A percentile compares a stretch with the other conserved stretches of the same genome.
These are phyloP conservation scores for Fusarium sp. DNA, from an alignment of 2,329 filamentous ascomycete genomes.

Conservation along the genomic window DNA sequence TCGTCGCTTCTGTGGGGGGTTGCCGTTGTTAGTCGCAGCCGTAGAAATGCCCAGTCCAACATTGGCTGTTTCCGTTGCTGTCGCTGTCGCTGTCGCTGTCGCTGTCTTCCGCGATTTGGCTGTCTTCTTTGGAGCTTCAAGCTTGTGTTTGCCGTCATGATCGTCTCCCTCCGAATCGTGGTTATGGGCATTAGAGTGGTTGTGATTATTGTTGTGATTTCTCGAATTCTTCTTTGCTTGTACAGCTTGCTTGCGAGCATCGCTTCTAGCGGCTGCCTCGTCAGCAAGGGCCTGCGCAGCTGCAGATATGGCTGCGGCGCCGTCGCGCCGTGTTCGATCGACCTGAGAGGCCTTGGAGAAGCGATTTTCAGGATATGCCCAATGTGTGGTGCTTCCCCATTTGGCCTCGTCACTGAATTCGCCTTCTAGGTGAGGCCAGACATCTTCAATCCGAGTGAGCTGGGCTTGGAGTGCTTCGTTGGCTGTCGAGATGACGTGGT, in stretches of 20 bases:
- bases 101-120: constrained; percentile 72
- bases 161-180: constrained; percentile 86
- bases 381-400: constrained; percentile 89
- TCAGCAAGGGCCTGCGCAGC: constrained; percentile 81
- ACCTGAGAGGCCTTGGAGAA: constrained; percentile 70
- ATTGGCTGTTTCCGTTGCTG: constrained; percentile 53
- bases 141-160: constrained; percentile 59
- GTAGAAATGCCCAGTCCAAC: constrained; percentile 74
- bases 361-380: constrained; percentile 92
- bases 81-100: constrained; percentile 61
- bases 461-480: constrained; percentile 90
- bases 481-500: constrained; percentile 92
- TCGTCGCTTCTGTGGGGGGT: constrained; percentile 75
- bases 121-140: constrained; percentile 68
- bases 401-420: constrained; percentile 97
- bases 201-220: constrained; percentile 53
- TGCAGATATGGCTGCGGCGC: constrained; percentile 79
- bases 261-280: constrained; percentile 84
- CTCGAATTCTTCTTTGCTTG: constrained; percentile 78
- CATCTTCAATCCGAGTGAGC: constrained; percentile 82
- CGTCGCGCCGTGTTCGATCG: constrained; percentile 81
- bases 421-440: constrained; percentile 84
- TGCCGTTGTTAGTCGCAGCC: constrained; percentile 60
- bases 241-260: constrained; percentile 83
- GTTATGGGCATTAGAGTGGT: constrained; percentile 25